These are phyloP conservation scores for Elaphomyces granulatus DNA, from an alignment of 495 filamentous ascomycete genomes.

Conservation along the genomic window DNA sequence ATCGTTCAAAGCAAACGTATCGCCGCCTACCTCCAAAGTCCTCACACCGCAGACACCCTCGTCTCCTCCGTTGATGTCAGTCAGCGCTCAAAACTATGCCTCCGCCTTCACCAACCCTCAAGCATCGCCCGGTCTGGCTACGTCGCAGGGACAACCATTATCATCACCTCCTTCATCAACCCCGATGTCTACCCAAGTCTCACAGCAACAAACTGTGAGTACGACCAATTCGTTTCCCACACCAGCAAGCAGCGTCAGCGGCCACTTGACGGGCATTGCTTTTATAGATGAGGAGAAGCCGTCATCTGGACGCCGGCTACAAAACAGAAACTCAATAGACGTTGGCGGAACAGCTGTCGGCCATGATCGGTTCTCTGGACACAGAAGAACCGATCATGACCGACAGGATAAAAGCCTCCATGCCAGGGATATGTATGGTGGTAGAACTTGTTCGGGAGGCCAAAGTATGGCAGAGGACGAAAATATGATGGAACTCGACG, in stretches of 20 bases:
- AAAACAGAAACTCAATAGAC: conserved; percentile 15
- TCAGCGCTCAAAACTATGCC: conserved; percentile 36
- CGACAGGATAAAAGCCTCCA: conserved; percentile 10
- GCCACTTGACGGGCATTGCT: conserved; percentile 17
- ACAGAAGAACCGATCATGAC: conserved; percentile 28
- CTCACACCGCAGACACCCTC: conserved; percentile 31
- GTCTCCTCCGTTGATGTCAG: conserved; percentile 41
- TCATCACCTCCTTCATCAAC: conserved; percentile 33
- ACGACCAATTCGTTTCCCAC: conserved; percentile 32
- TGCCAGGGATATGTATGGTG: background rate
- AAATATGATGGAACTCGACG: conserved; percentile 30
- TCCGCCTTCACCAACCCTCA: conserved; percentile 31
- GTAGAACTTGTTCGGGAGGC: background rate
- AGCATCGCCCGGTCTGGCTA: conserved; percentile 33
- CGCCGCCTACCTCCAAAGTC: conserved; percentile 20
- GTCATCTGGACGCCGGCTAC: conserved; percentile 11
- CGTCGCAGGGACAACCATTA: conserved; percentile 20
- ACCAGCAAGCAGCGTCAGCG: conserved; percentile 33
- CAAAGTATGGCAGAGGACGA: conserved; percentile 5
- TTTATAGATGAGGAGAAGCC: conserved; percentile 24
- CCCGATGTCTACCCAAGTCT: conserved; percentile 34
- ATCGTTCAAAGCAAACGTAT: conserved; percentile 25
- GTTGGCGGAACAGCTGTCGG: no score
- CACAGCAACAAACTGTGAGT: conserved; percentile 28
- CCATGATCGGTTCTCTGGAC: no score